phyloP scores from a whole-genome alignment of 177 flowering plant species.

The Vitis hybrid region DNA sequence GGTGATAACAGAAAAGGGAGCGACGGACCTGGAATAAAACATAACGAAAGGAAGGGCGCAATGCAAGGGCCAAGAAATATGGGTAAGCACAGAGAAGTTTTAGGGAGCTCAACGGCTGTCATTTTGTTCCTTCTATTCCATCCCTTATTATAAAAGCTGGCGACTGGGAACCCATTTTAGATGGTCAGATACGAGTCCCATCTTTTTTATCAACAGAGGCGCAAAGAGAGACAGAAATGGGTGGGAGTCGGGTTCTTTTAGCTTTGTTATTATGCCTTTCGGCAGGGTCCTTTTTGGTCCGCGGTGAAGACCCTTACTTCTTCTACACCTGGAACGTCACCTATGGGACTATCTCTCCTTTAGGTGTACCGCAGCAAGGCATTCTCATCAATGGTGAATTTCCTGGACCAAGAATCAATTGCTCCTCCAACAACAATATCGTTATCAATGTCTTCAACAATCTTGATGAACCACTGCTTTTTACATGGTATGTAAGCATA shows the following conservation, averaged over 20 bases:
- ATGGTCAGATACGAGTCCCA: not conserved
- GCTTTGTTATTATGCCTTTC: conserved; percentile 23
- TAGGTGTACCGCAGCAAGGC: conserved; percentile 52
- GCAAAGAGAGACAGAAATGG: conserved; percentile 2
- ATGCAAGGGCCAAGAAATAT: conserved; percentile 1
- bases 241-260: conserved; percentile 4
- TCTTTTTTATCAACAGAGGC: too few species aligned
- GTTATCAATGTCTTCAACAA: conserved; percentile 54
- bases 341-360: conserved; percentile 50
- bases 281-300: conserved; percentile 4
- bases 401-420: conserved; percentile 61
- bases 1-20: not conserved
- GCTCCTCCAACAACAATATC: conserved; percentile 58
- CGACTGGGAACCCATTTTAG: too few species aligned
- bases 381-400: conserved; percentile 58
- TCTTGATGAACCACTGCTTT: conserved; percentile 54
- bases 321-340: conserved; percentile 49
- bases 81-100: not conserved
- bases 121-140: not conserved
- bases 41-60: conserved; percentile 12
- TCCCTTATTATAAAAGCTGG: too few species aligned
- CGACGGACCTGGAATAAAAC: not conserved
- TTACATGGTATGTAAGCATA: conserved; percentile 32
- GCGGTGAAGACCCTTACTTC: conserved; percentile 47
- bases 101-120: conserved; percentile 4